Evolutionary conservation across 78 protist species (phyloP).

Genomic region (Dictyostelium firmibasis): DNA sequence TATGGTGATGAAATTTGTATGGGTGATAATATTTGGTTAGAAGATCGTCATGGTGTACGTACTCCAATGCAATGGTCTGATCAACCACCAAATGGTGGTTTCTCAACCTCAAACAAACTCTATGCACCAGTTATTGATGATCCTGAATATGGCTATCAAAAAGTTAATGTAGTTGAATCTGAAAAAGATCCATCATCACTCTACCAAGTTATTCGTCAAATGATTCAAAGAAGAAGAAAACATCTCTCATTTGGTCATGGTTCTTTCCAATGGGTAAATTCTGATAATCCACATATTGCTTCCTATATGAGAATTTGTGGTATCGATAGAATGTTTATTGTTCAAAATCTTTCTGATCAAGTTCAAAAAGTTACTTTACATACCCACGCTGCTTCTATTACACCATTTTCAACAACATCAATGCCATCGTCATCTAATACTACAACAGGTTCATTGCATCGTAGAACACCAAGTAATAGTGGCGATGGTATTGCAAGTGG

Average conservation of each 20-base stretch:
- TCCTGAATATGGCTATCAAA: conserved; percentile 67
- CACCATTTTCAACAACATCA: not conserved
- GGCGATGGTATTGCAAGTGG: not conserved
- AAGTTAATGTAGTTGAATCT: conserved; percentile 72
- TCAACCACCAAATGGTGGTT: conserved; percentile 79
- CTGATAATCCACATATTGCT: conserved; percentile 32
- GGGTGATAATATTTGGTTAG: conserved; percentile 88
- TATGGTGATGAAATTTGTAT: conserved; percentile 91
- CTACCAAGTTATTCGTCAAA: conserved; percentile 58
- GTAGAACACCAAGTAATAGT: not conserved
- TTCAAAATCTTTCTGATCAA: conserved; percentile 58
- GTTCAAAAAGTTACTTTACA: conserved; percentile 15
- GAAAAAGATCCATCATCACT: conserved; percentile 66
- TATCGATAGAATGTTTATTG: conserved; percentile 76
- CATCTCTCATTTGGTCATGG: conserved; percentile 83
- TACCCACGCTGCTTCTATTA: not conserved
- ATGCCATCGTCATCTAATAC: not conserved
- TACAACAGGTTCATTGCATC: not conserved
- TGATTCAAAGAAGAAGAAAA: conserved; percentile 74
- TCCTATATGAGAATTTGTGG: conserved; percentile 61
- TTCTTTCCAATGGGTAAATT: conserved; percentile 41
- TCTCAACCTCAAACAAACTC: conserved; percentile 49
- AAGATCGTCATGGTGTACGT: conserved; percentile 87
- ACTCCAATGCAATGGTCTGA: conserved; percentile 92
- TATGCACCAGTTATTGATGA: conserved; percentile 61